phyloP scores from a whole-genome alignment of 1,284 basidiomycete species.

The Termitomyces sp. region DNA sequence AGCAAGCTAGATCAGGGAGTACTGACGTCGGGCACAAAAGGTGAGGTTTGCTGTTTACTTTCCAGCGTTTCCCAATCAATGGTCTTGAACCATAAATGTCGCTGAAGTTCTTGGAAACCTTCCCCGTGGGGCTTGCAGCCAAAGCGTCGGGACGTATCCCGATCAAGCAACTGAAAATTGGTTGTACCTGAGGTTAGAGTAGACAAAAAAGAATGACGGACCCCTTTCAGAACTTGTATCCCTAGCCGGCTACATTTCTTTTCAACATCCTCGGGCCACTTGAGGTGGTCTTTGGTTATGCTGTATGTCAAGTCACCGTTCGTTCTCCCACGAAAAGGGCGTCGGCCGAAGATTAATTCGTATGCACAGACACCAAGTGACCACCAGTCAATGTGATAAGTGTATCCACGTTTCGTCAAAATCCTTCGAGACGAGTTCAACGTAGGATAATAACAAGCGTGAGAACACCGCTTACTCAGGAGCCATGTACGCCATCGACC shows the following conservation, averaged over 20 bases:
- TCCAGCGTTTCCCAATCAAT: constrained; percentile 88
- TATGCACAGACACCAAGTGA: constrained; percentile 90
- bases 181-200: not conserved
- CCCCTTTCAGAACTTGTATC: constrained; percentile 62
- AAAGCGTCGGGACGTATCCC: constrained; percentile 78
- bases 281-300: constrained; percentile 72
- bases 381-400: constrained; percentile 95
- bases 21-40: constrained; percentile 90
- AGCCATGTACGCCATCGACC: constrained; percentile 99
- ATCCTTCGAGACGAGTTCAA: constrained; percentile 40
- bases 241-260: constrained; percentile 64
- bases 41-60: constrained; percentile 74
- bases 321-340: constrained; percentile 89
- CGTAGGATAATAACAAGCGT: not conserved
- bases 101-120: constrained; percentile 72
- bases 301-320: constrained; percentile 87
- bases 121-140: constrained; percentile 80
- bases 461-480: constrained; percentile 53
- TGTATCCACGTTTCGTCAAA: constrained; percentile 78
- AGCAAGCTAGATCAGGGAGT: not conserved
- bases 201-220: constrained; percentile 33
- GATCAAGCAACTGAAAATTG: constrained; percentile 66
- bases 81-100: constrained; percentile 81
- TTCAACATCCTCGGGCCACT: constrained; percentile 76
- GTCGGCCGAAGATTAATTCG: constrained; percentile 86